phyloP scores from a whole-genome alignment of 1,284 basidiomycete species.

The Lignosus rhinocerotis region DNA sequence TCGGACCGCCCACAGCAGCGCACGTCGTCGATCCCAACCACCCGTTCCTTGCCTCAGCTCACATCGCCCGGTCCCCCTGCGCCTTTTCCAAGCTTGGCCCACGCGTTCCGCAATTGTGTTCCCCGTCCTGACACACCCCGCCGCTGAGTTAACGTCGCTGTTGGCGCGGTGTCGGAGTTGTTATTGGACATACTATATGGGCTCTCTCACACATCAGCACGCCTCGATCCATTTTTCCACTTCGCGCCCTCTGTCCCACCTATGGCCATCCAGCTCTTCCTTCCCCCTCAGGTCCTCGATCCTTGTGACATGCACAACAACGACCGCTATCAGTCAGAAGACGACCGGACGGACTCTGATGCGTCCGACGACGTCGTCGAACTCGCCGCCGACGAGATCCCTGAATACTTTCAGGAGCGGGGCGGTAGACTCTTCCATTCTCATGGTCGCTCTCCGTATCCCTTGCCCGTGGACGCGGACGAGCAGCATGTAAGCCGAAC shows the following conservation, averaged over 20 bases:
- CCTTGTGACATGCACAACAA: constrained; percentile 12
- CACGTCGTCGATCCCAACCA: constrained; percentile 16
- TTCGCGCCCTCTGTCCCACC: constrained; percentile 16
- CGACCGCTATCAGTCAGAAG: constrained; percentile 18
- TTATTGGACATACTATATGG: constrained; percentile 20
- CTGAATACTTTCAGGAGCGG: constrained; percentile 54
- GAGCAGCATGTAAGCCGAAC: constrained; percentile 56
- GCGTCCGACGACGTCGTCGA: constrained; percentile 44
- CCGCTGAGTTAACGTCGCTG: constrained; percentile 32
- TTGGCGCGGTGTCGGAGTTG: constrained; percentile 30
- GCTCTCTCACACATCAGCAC: constrained; percentile 21
- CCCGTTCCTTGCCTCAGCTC: neutral
- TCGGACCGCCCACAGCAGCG: constrained; percentile 13
- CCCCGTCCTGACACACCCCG: constrained; percentile 23
- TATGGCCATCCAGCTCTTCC: constrained; percentile 26
- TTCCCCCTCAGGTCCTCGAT: constrained; percentile 8
- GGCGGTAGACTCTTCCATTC: constrained; percentile 66
- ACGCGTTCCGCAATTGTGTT: constrained; percentile 17
- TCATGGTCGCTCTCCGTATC: constrained; percentile 58
- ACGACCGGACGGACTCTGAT: constrained; percentile 39
- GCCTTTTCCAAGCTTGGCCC: constrained; percentile 5
- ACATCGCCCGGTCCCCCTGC: constrained; percentile 7
- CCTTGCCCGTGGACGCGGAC: constrained; percentile 62
- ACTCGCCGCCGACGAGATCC: constrained; percentile 51
- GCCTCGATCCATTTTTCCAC: constrained; percentile 17